Percentiles rank a stretch among this genome's conserved stretches.
These are phyloP conservation scores for Penicillium sp. DNA, from an alignment of 2,329 filamentous ascomycete genomes.

Conservation along the genomic window DNA sequence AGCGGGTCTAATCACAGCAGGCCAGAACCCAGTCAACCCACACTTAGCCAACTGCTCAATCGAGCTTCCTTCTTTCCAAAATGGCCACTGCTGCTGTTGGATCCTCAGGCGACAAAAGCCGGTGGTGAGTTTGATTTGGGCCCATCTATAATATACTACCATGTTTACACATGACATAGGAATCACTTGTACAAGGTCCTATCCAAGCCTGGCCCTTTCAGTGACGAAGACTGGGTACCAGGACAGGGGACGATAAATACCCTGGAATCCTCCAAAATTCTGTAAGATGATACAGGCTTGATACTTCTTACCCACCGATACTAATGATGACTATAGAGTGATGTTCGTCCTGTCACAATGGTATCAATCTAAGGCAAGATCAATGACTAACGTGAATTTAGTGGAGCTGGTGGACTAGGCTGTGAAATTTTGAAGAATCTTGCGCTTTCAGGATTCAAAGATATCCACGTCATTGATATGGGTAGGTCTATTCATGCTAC, in stretches of 20 bases:
- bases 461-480: slow-evolving; percentile 99
- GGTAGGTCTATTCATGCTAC: slow-evolving; percentile 52
- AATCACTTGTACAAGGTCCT: slow-evolving; percentile 80
- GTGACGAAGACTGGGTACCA: slow-evolving; percentile 61
- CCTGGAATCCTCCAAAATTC: slow-evolving; percentile 69
- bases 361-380: neutral
- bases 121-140: slow-evolving; percentile 23
- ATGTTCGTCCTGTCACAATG: slow-evolving; percentile 46
- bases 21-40: neutral
- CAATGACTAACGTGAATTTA: slow-evolving; percentile 39
- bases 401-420: slow-evolving; percentile 88
- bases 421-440: slow-evolving; percentile 97
- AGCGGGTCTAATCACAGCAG: neutral
- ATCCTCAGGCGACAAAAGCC: neutral
- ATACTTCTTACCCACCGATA: slow-evolving; percentile 3
- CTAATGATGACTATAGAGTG: slow-evolving; percentile 45
- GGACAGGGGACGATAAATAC: slow-evolving; percentile 54
- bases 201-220: slow-evolving; percentile 75
- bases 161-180: slow-evolving; percentile 52
- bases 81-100: neutral
- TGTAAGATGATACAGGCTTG: slow-evolving; percentile 54
- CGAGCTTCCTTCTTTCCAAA: neutral
- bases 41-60: neutral
- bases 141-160: neutral
- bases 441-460: slow-evolving; percentile 89